Evolutionary conservation across 176 grass and related monocot genomes (phyloP), one percentile per base, ranked within the genome.

Genomic region (Musa beccarii): DNA sequence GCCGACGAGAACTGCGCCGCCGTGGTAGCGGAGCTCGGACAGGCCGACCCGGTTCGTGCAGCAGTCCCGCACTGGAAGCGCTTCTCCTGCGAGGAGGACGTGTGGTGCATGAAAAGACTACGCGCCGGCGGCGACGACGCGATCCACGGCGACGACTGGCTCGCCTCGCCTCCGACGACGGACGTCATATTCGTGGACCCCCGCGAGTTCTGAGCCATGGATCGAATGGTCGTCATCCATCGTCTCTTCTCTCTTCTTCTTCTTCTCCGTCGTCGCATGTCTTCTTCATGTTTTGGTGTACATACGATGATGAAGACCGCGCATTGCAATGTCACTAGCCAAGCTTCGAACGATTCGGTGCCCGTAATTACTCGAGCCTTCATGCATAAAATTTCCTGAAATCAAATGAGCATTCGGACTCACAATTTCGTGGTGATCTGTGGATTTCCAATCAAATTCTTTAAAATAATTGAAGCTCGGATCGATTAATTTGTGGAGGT

Each of bases 71-170:
- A 71, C 49, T 92, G 86, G 90, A 77, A 77, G 43, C 79, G 84
- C 25, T 92, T 92, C 86, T 92, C 86, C 64, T 89, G 79, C 82
- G 82, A 89, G n/a, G 86, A 92, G 79, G 90, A 92, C 74, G 77
- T 92, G 23, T 92, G 84, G 86, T 89, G 90, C 84, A 92, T 92
- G 79, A 92, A 89, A 77, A 84, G 65, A 10, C 69, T 92, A 68
- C 2, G 1, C 49, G 54, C 24, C 4, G 23, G 10, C 7, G 11
- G 2, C 52, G 78, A 74, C 78, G 72, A 75, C 52, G 34, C 4
- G 34, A 43, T 43, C 34, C 34, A 43, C 34, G 10, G 1, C n/a
- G 80, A 81, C 8, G 86, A 84, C 67, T 89, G 84, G 87, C 8
- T 80, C 12, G 16, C 74, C 2, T 66, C 90, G 20, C 49, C 67